Percentiles rank a stretch among this genome's conserved stretches.
phyloP scores from a whole-genome alignment of 1,284 basidiomycete species.

The Malassezia equina region DNA sequence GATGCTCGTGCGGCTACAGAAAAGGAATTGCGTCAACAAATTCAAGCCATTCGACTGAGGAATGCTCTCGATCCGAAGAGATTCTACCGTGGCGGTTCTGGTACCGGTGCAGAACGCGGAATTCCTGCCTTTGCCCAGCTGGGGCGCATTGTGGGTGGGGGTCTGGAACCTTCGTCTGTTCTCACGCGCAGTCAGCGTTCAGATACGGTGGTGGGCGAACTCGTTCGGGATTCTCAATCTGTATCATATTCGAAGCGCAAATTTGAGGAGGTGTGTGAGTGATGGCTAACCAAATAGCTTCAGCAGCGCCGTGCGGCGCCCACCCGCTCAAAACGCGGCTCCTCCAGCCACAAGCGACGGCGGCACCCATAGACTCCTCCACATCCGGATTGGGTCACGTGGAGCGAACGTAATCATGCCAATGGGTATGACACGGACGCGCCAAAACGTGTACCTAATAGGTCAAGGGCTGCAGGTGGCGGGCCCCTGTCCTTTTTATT shows the following conservation, averaged over 20 bases:
- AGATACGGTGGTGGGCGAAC: slow-evolving; percentile 72
- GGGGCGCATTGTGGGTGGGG: slow-evolving; percentile 72
- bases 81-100: slow-evolving; percentile 62
- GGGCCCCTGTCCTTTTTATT: slow-evolving; percentile 1
- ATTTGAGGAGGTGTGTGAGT: slow-evolving; percentile 61
- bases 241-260: slow-evolving; percentile 85
- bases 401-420: neutral
- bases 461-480: neutral
- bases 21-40: slow-evolving; percentile 69
- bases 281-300: neutral
- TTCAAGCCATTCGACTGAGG: slow-evolving; percentile 78
- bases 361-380: neutral
- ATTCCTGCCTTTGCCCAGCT: slow-evolving; percentile 65
- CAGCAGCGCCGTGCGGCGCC: slow-evolving; percentile 11
- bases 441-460: neutral
- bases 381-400: neutral
- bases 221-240: slow-evolving; percentile 76
- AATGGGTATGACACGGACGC: neutral
- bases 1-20: slow-evolving; percentile 36
- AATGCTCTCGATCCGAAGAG: slow-evolving; percentile 92
- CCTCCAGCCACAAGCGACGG: slow-evolving; percentile 3
- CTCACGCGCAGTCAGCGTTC: slow-evolving; percentile 64
- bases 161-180: slow-evolving; percentile 63
- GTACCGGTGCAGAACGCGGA: slow-evolving; percentile 64
- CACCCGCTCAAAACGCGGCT: neutral